phyloP scores from a whole-genome alignment of 371 early-diverging fungal species.

The Syncephalastrum monosporum region DNA sequence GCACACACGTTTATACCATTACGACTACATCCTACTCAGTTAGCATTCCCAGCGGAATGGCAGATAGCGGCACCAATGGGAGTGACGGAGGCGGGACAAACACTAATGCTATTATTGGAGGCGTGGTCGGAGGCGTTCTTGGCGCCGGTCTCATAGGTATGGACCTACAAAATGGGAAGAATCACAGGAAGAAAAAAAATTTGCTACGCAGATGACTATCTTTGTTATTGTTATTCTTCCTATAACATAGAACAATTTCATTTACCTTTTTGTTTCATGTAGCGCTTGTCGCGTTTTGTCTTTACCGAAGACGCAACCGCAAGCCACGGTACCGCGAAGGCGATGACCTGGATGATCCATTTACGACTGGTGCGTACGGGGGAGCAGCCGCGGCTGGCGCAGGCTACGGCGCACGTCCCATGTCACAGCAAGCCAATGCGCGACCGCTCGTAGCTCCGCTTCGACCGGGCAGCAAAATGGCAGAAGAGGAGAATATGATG shows the following conservation, averaged over 20 bases:
- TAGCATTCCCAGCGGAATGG: slow-evolving; percentile 5
- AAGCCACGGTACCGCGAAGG: neutral
- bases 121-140: slow-evolving; percentile 10
- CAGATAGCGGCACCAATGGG: neutral
- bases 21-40: slow-evolving; percentile 12
- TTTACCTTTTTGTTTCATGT: neutral
- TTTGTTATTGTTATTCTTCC: no score
- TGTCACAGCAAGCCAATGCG: slow-evolving; percentile 4
- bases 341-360: no score
- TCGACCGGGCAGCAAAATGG: slow-evolving; percentile 11
- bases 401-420: slow-evolving; percentile 1
- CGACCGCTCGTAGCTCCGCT: slow-evolving; percentile 13
- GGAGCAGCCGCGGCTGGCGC: neutral
- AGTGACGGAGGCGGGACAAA: neutral
- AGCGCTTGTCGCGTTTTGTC: slow-evolving; percentile 5
- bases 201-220: no score
- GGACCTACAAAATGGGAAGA: neutral
- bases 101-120: slow-evolving; percentile 8
- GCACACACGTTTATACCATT: slow-evolving; percentile 7
- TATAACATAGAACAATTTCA: neutral
- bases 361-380: no score
- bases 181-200: no score
- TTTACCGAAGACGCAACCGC: slow-evolving; percentile 4
- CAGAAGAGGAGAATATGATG: slow-evolving; percentile 8
- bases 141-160: slow-evolving; percentile 9